Evolutionary conservation across 495 filamentous ascomycete species (phyloP).

Genomic region (Oleoguttula mirabilis): DNA sequence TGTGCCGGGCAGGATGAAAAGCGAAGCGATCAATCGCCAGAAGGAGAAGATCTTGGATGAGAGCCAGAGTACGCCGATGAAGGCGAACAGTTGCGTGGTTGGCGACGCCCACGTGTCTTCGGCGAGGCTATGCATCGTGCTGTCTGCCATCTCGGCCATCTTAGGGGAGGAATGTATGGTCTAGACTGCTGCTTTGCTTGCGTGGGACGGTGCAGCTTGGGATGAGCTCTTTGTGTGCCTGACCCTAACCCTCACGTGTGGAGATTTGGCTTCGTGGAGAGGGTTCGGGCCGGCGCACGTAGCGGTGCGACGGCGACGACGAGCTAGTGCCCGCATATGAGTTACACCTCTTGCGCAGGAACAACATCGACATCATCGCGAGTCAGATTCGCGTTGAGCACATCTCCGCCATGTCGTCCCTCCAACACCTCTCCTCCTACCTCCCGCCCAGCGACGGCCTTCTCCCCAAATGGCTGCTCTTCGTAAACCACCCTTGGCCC

Average conservation of each 20-base stretch:
- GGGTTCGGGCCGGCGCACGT: neutral
- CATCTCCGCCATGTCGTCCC: conserved; percentile 6
- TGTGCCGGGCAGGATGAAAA: conserved; percentile 64
- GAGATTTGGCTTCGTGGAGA: no score
- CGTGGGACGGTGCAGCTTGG: no score
- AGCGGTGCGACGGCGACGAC: neutral
- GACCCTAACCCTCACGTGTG: no score
- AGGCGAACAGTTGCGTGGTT: conserved; percentile 14
- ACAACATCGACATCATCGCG: no score
- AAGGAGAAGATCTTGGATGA: conserved; percentile 47
- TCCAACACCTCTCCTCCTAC: conserved; percentile 9
- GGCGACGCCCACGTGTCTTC: conserved; percentile 10
- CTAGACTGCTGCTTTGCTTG: no score
- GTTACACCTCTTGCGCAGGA: no score
- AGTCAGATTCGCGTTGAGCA: no score
- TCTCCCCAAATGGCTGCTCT: conserved; percentile 22
- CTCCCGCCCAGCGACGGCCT: conserved; percentile 11
- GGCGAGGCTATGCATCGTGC: neutral
- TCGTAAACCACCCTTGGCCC: conserved; percentile 11
- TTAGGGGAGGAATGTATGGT: no score
- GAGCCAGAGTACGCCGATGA: conserved; percentile 49
- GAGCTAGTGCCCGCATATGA: no score
- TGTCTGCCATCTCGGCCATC: conserved; percentile 4
- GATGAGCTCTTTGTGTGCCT: no score
- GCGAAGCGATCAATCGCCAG: conserved; percentile 51